Evolutionary conservation across 257 asterid genomes (phyloP).

Genomic region (Gardenia jasminoides): DNA sequence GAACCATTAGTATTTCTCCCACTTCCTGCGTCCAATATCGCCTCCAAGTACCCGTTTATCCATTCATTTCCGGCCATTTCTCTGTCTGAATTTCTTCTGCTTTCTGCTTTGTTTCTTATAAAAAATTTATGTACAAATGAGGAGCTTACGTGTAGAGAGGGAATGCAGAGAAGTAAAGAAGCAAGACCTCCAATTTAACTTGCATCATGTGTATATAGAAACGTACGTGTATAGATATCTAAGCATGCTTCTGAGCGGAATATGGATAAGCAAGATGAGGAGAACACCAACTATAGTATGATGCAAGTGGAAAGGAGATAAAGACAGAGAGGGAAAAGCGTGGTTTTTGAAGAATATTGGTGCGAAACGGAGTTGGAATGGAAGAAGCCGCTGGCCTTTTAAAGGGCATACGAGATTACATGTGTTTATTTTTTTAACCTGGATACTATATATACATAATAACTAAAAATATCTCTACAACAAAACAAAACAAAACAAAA

Average conservation of each 20-base stretch:
- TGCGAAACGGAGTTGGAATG: conserved; percentile 29
- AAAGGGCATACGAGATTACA: conserved; percentile 17
- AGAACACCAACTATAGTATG: not conserved
- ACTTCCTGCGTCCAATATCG: conserved; percentile 55
- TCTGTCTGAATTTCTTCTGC: not conserved
- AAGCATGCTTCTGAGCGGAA: not conserved
- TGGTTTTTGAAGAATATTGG: conserved; percentile 8
- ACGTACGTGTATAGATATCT: not conserved
- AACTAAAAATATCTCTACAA: not conserved
- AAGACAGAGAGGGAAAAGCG: not conserved
- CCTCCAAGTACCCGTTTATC: conserved; percentile 74
- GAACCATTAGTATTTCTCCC: conserved; percentile 18
- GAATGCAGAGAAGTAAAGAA: not conserved
- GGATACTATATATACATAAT: not conserved
- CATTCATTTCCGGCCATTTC: conserved; percentile 59
- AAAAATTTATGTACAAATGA: not conserved
- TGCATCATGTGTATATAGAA: not conserved
- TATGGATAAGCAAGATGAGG: not conserved
- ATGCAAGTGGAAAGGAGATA: not conserved
- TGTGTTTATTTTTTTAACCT: not conserved
- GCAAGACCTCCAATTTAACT: not conserved
- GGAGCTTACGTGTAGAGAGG: not conserved
- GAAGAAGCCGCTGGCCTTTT: conserved; percentile 28
- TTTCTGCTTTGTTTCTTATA: not conserved
- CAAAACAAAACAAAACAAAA: too few relatives aligned